Evolutionary conservation across 345 rosid genomes (phyloP).

Genomic region (Cardamine resedifolia): DNA sequence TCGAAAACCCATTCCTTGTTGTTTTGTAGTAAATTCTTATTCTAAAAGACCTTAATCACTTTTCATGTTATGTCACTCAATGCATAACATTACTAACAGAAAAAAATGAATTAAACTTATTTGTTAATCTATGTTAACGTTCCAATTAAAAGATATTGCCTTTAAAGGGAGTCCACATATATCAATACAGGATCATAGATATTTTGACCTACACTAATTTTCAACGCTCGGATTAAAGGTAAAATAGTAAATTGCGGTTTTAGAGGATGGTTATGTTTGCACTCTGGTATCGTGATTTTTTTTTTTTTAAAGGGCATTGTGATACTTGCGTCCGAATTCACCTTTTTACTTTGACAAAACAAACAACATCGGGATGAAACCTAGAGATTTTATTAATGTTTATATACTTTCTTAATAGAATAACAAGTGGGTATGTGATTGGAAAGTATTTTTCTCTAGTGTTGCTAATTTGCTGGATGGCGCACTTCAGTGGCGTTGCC

Average conservation of each 20-base stretch:
- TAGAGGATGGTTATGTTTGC: neutral
- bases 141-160: neutral
- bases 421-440: slow-evolving; percentile 16
- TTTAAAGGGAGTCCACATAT: neutral
- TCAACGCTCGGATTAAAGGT: neutral
- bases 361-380: too few relatives aligned
- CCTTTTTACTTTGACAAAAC: too few relatives aligned
- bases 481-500: slow-evolving; percentile 21
- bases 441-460: slow-evolving; percentile 13
- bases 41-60: too few relatives aligned
- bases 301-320: too few relatives aligned
- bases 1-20: neutral
- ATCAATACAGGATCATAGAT: neutral
- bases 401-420: neutral
- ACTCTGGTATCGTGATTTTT: too few relatives aligned
- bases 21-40: neutral
- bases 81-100: neutral
- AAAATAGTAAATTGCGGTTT: neutral
- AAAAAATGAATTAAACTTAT: too few relatives aligned
- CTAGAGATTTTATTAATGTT: neutral
- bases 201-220: neutral
- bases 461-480: slow-evolving; percentile 33
- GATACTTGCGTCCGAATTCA: neutral
- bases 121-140: neutral
- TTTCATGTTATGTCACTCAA: too few relatives aligned